phyloP scores from a whole-genome alignment of 2,329 filamentous ascomycete species.

The Pseudogymnoascus sp. region DNA sequence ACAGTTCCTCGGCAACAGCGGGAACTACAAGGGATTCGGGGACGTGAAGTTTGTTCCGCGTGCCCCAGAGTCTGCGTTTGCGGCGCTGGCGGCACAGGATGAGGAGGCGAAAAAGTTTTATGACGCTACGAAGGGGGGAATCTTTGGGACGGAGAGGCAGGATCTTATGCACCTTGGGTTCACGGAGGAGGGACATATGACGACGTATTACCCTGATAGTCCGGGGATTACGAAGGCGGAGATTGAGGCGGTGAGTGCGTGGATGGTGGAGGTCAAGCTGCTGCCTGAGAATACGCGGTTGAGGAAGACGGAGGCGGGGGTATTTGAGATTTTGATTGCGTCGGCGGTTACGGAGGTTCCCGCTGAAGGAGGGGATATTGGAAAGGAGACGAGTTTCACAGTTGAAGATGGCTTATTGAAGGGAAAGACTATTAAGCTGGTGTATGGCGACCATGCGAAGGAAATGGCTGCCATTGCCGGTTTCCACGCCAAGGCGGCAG shows the following conservation, averaged over 20 bases:
- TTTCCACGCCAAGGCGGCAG: constrained; percentile 60
- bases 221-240: constrained; percentile 66
- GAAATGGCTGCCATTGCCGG: constrained; percentile 63
- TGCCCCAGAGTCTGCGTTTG: constrained; percentile 55
- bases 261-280: constrained; percentile 64
- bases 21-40: constrained; percentile 84
- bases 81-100: constrained; percentile 53
- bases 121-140: constrained; percentile 60
- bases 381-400: constrained; percentile 54
- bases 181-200: constrained; percentile 66
- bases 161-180: constrained; percentile 70
- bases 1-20: constrained; percentile 69
- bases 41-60: constrained; percentile 78
- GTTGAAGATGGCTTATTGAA: constrained; percentile 52
- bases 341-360: constrained; percentile 57
- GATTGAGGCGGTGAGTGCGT: constrained; percentile 64
- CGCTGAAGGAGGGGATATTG: constrained; percentile 57
- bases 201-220: constrained; percentile 75
- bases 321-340: constrained; percentile 68
- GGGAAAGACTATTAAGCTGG: constrained; percentile 61
- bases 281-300: constrained; percentile 72
- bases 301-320: constrained; percentile 54
- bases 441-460: constrained; percentile 66
- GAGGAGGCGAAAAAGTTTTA: constrained; percentile 57
- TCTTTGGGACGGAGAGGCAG: constrained; percentile 60